These are phyloP conservation scores for Magnolia kwangsiensis DNA, from an alignment of 164 flowering plant genomes.

Conservation along the genomic window DNA sequence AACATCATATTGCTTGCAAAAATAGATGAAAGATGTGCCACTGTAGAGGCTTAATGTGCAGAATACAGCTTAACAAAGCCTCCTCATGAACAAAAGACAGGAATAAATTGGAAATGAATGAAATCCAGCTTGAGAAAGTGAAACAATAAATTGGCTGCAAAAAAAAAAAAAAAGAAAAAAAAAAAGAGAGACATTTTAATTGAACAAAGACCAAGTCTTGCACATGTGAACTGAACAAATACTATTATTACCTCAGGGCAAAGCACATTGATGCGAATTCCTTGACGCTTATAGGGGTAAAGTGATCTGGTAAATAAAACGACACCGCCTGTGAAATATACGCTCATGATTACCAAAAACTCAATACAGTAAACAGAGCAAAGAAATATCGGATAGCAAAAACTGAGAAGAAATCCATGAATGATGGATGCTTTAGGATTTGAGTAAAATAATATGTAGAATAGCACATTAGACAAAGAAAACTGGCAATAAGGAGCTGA, in stretches of 20 bases:
- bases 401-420: background rate
- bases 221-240: no score
- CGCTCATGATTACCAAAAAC: conserved; percentile 3
- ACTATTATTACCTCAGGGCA: conserved; percentile 79
- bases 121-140: no score
- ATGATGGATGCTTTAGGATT: background rate
- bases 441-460: background rate
- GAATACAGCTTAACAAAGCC: background rate
- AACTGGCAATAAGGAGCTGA: background rate
- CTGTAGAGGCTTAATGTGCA: background rate
- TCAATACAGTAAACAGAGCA: background rate
- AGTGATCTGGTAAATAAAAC: conserved; percentile 88
- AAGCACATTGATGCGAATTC: conserved; percentile 87
- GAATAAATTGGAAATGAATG: no score
- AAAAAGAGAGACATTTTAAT: no score
- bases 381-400: background rate
- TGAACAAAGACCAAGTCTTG: no score
- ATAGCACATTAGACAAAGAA: background rate
- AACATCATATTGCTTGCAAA: background rate
- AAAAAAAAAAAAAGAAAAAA: no score
- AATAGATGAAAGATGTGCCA: background rate
- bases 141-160: no score
- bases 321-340: conserved; percentile 66
- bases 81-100: background rate
- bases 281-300: conserved; percentile 56